These are phyloP conservation scores for Pseudogymnoascus sp. DNA, from an alignment of 2,329 filamentous ascomycete species.

Conservation along the genomic window DNA sequence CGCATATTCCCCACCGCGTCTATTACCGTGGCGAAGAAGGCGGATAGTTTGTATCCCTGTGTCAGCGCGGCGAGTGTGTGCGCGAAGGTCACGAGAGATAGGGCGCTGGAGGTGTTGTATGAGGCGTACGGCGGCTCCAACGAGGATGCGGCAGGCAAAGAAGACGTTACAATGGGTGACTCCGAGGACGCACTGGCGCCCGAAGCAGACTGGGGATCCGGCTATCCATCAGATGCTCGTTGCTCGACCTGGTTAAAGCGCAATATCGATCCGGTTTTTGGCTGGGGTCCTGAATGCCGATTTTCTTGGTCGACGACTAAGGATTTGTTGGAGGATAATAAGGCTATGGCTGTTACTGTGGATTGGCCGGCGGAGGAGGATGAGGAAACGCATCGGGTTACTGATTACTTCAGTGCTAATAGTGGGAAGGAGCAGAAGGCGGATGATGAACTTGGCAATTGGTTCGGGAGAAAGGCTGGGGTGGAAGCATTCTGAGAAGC, in stretches of 20 bases:
- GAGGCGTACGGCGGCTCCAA: slow-evolving; percentile 38
- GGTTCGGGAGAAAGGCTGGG: slow-evolving; percentile 58
- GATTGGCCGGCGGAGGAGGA: slow-evolving; percentile 79
- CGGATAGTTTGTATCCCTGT: slow-evolving; percentile 84
- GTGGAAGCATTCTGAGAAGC: slow-evolving; percentile 24
- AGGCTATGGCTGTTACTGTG: slow-evolving; percentile 59
- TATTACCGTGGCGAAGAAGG: slow-evolving; percentile 80
- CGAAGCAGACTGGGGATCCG: slow-evolving; percentile 69
- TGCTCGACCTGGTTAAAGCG: slow-evolving; percentile 74
- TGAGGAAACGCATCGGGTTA: slow-evolving; percentile 60
- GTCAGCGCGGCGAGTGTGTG: slow-evolving; percentile 91
- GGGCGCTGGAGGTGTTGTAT: slow-evolving; percentile 75
- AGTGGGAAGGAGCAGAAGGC: slow-evolving; percentile 25
- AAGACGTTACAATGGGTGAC: slow-evolving; percentile 19
- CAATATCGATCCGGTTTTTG: slow-evolving; percentile 90
- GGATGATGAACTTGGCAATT: slow-evolving; percentile 59
- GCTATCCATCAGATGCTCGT: slow-evolving; percentile 81
- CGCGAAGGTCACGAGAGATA: slow-evolving; percentile 92
- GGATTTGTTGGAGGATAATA: slow-evolving; percentile 74
- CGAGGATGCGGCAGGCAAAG: slow-evolving; percentile 22
- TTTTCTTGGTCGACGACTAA: slow-evolving; percentile 96
- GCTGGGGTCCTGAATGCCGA: slow-evolving; percentile 86
- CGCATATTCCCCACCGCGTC: slow-evolving; percentile 70
- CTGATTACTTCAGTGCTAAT: slow-evolving; percentile 59
- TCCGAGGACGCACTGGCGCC: slow-evolving; percentile 25